Percentiles rank a stretch among this genome's conserved stretches.
These are phyloP conservation scores for Leccinum truebloodii DNA, from an alignment of 768 basidiomycete genomes.

Conservation along the genomic window DNA sequence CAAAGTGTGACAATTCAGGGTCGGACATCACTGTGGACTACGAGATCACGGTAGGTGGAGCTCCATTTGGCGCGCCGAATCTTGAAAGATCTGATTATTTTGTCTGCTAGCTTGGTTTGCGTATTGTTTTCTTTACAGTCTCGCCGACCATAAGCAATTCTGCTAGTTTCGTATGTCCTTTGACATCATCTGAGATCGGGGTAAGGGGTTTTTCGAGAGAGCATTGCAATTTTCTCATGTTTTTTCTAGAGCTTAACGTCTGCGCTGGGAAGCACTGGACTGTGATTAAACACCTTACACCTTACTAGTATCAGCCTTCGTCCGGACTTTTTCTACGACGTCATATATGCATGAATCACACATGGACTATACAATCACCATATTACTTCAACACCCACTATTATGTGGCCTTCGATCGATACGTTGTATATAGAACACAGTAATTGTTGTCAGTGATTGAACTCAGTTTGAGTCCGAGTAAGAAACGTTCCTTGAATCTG, in stretches of 20 bases:
- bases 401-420: not conserved
- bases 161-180: slow-evolving; percentile 65
- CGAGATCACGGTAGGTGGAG: slow-evolving; percentile 53
- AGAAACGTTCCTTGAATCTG: not conserved
- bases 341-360: slow-evolving; percentile 17
- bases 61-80: not conserved
- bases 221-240: slow-evolving; percentile 12
- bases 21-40: slow-evolving; percentile 60
- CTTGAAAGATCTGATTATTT: slow-evolving; percentile 12
- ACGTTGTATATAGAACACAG: not conserved
- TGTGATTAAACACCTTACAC: not conserved
- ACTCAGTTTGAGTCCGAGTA: not conserved
- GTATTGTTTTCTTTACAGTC: slow-evolving; percentile 63
- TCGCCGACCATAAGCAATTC: slow-evolving; percentile 64
- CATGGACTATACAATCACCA: slow-evolving; percentile 15
- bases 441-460: not conserved
- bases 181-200: slow-evolving; percentile 36
- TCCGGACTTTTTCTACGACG: slow-evolving; percentile 9
- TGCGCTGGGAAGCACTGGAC: slow-evolving; percentile 13
- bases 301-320: not conserved
- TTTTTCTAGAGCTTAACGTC: slow-evolving; percentile 21
- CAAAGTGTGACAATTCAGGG: slow-evolving; percentile 57
- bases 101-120: slow-evolving; percentile 55
- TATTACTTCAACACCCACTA: slow-evolving; percentile 2
- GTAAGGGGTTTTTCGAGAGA: slow-evolving; percentile 14